Conservation (phyloP, 2,329 filamentous ascomycete genomes). For the Cladosporium oxysporum region DNA sequence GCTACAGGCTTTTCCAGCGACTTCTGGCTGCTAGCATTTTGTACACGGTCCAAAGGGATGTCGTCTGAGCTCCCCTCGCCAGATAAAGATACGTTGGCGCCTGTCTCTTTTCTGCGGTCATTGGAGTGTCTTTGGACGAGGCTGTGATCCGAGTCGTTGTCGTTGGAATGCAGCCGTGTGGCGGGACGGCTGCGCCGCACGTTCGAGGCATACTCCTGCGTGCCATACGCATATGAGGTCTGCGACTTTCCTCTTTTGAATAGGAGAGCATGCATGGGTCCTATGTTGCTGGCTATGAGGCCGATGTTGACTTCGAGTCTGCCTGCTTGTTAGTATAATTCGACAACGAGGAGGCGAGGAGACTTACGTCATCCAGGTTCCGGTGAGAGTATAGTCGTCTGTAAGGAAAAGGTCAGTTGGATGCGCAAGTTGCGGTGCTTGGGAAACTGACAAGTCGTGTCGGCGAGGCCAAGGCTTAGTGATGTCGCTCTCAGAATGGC, state of each 20-base stretch:
- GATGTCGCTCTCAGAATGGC: constrained; percentile 30
- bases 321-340: background rate
- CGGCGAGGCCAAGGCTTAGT: constrained; percentile 28
- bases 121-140: background rate
- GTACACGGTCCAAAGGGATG: background rate
- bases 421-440: background rate
- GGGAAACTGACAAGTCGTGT: constrained; percentile 24
- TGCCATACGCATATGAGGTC: background rate
- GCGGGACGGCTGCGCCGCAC: background rate
- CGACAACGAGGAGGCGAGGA: background rate
- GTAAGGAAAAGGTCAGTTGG: background rate
- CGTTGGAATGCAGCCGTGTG: background rate
- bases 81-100: background rate
- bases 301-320: constrained; percentile 32
- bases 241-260: background rate
- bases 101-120: background rate
- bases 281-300: constrained; percentile 35
- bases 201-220: background rate
- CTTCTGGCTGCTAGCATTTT: background rate
- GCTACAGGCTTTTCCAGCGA: background rate
- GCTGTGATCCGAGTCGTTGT: background rate
- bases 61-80: background rate
- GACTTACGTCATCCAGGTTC: constrained; percentile 30
- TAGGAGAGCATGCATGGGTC: constrained; percentile 7
- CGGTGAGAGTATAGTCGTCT: constrained; percentile 31